Conservation (phyloP, 179 eudicot species). For the Drosera spatulata region DNA sequence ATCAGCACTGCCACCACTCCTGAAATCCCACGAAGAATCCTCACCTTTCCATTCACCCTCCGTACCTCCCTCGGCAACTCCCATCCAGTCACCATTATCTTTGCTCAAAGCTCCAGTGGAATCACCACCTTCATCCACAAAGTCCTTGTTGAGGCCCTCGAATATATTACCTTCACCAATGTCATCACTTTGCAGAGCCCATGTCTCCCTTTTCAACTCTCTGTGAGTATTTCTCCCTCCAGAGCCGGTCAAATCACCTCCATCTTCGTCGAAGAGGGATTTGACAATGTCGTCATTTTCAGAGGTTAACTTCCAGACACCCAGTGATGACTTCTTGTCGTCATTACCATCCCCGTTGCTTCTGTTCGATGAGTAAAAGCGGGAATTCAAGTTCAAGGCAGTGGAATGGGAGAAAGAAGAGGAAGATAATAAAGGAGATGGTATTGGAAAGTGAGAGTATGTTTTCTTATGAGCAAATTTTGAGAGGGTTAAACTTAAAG, state of each 20-base stretch:
- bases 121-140: too few relatives aligned
- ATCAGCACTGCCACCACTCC: slow-evolving; percentile 8
- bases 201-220: too few relatives aligned
- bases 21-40: background rate
- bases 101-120: too few relatives aligned
- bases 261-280: slow-evolving; percentile 9
- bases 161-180: too few relatives aligned
- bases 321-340: slow-evolving; percentile 5
- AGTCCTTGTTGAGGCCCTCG: too few relatives aligned
- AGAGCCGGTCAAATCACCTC: too few relatives aligned
- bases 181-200: too few relatives aligned
- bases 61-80: background rate
- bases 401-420: background rate
- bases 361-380: slow-evolving; percentile 4
- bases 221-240: too few relatives aligned
- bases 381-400: background rate
- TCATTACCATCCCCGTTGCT: slow-evolving; percentile 5
- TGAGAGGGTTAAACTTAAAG: background rate
- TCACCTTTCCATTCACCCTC: background rate
- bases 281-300: slow-evolving; percentile 15
- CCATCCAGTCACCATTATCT: background rate
- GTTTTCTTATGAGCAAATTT: background rate
- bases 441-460: background rate
- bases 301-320: slow-evolving; percentile 20
- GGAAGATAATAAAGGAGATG: background rate